Base-by-base conservation (phyloP, 2,329 filamentous ascomycete species). In the Lecanosticta acicola region DNA sequence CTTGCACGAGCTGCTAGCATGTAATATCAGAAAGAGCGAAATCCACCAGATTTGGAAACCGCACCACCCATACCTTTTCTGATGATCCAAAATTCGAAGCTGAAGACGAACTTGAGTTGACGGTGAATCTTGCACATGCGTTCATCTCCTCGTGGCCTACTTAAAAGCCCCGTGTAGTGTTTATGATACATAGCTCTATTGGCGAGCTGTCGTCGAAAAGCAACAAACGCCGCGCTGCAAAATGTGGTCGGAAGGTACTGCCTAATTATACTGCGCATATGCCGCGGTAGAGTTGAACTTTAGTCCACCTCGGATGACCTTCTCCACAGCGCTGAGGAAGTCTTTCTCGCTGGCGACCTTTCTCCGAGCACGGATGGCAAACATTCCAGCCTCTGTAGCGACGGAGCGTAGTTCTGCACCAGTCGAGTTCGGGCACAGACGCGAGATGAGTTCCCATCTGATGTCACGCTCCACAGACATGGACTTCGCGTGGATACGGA, bases 401-500 rank as follows among this genome's bases (percentile, higher is more conserved):
- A 98, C 93, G 73, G 88, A 94, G 63, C 93, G 81, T 66, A 98
- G 72, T 71, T 98, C 93, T 41, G 93, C 93, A 73, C 93, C 93
- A 1, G 93, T 98, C 43, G 90, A 86, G 72, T 98, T 98, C 57
- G 93, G 93, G 73, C 93, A 98, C 54, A 98, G 78, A 60, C 93
- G 84, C 16, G 90, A 96, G 65, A 98, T 97, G 56, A 98, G 79
- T 74, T 98, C 93, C 93, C 93, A 98, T 71, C 93, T 83, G 63
- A 98, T 98, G 65, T 98, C 93, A 43, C 93, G 83, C 79, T 98
- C 93, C 32, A 98, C 93, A 14, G 89, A 96, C 93, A 98, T 98
- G 67, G 87, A 94, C 84, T 97, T 98, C 61, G 93, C 93, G 74
- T 97, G 93, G 62, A 98, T 98, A 41, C 93, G 86, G 36, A 98